A percentile compares a stretch with the other conserved stretches of the same genome.
phyloP scores from a whole-genome alignment of 202 grass and related monocot species.

The Hordeum pubiflorum region DNA sequence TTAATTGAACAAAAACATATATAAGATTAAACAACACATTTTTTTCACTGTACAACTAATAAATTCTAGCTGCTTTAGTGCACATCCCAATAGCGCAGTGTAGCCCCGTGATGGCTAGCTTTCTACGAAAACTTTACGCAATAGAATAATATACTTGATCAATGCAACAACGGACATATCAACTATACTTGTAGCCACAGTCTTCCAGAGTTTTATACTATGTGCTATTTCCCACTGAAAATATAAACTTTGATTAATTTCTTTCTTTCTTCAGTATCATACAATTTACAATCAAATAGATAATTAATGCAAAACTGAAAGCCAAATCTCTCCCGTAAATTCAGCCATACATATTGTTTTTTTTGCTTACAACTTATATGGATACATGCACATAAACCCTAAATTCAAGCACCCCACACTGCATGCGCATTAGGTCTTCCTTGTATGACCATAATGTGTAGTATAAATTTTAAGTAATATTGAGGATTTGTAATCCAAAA shows the following conservation, averaged over 20 bases:
- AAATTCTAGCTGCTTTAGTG: background rate
- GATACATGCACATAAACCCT: too few relatives aligned
- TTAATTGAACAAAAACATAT: background rate
- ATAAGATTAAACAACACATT: too few relatives aligned
- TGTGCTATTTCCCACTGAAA: background rate
- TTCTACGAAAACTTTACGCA: background rate
- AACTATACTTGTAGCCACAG: background rate
- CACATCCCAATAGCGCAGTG: background rate
- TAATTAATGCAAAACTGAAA: background rate
- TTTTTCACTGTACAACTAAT: background rate
- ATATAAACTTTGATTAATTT: too few relatives aligned
- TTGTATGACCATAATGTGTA: background rate
- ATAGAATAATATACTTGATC: background rate
- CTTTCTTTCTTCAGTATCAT: too few relatives aligned
- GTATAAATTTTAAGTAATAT: background rate
- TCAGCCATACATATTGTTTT: background rate
- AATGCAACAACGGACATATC: background rate
- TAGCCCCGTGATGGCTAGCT: background rate
- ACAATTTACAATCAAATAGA: background rate
- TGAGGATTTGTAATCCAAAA: background rate
- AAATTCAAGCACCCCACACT: too few relatives aligned
- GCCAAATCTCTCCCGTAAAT: background rate
- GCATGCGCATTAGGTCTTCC: too few relatives aligned
- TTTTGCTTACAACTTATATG: too few relatives aligned
- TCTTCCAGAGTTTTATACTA: too few relatives aligned